These are phyloP conservation scores for Poterioochromonas sp. DNA, from an alignment of 352 stramenopile genomes.

Conservation along the genomic window DNA sequence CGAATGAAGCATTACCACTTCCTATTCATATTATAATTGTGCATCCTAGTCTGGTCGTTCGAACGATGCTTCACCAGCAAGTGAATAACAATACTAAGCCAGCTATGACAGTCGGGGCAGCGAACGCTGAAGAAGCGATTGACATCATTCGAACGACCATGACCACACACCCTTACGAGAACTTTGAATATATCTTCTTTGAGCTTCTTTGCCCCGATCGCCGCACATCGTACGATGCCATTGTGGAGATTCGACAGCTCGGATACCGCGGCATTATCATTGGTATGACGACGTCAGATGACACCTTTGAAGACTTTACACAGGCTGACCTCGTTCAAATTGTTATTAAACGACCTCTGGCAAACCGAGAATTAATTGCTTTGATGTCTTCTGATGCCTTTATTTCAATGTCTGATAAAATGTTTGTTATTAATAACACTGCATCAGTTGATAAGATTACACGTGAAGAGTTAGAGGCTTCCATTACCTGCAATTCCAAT, in stretches of 20 bases:
- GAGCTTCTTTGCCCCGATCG: background rate
- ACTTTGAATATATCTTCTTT: conserved; percentile 21
- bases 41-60: background rate
- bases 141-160: background rate
- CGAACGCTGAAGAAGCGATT: background rate
- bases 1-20: background rate
- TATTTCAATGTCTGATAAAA: background rate
- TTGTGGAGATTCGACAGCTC: background rate
- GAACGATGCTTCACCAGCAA: background rate
- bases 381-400: background rate
- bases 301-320: background rate
- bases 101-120: background rate
- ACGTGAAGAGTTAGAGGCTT: background rate
- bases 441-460: background rate
- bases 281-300: background rate
- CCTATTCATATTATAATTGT: background rate
- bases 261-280: background rate
- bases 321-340: background rate
- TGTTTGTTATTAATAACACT: background rate
- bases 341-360: background rate
- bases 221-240: no score
- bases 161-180: background rate
- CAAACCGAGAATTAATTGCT: background rate
- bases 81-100: background rate
- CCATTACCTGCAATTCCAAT: background rate